Evolutionary conservation across 2,329 filamentous ascomycete genomes (phyloP).

Genomic region (Juglanconis oblonga): DNA sequence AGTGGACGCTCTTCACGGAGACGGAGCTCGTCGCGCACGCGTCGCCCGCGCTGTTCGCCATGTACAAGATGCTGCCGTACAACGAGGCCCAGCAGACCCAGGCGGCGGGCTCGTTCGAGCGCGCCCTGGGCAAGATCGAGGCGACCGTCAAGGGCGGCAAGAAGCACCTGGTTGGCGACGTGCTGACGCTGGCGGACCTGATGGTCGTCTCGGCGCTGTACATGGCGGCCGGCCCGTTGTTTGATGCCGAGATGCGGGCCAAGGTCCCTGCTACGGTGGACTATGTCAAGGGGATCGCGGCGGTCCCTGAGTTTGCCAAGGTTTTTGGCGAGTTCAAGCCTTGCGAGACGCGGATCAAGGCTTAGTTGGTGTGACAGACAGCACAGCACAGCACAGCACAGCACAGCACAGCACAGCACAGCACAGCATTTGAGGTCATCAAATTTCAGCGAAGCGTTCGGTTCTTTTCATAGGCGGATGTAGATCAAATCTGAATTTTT

Average conservation of each 20-base stretch:
- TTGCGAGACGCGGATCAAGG: constrained; percentile 27
- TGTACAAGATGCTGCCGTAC: constrained; percentile 27
- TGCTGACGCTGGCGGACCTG: constrained; percentile 36
- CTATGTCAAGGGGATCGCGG: constrained; percentile 30
- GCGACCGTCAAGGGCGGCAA: constrained; percentile 28
- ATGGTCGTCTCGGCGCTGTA: constrained; percentile 30
- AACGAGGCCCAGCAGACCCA: constrained; percentile 26
- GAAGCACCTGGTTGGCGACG: constrained; percentile 36
- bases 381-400: no score
- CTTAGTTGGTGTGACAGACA: background rate
- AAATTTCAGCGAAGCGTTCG: background rate
- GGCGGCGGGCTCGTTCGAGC: constrained; percentile 21
- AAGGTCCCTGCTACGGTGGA: constrained; percentile 28
- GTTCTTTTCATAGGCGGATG: background rate
- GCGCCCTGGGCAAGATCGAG: constrained; percentile 31
- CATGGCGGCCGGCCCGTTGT: constrained; percentile 24
- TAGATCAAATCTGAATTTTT: background rate
- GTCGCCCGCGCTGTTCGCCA: constrained; percentile 23
- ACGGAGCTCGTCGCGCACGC: constrained; percentile 29
- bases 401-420: no score
- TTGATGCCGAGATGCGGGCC: constrained; percentile 35
- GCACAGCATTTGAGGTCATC: no score
- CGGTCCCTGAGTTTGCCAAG: constrained; percentile 31
- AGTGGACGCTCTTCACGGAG: constrained; percentile 45
- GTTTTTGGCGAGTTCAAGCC: constrained; percentile 30